Evolutionary conservation across 805 yeast genomes (phyloP).

Genomic region (Candida hungchunana): DNA sequence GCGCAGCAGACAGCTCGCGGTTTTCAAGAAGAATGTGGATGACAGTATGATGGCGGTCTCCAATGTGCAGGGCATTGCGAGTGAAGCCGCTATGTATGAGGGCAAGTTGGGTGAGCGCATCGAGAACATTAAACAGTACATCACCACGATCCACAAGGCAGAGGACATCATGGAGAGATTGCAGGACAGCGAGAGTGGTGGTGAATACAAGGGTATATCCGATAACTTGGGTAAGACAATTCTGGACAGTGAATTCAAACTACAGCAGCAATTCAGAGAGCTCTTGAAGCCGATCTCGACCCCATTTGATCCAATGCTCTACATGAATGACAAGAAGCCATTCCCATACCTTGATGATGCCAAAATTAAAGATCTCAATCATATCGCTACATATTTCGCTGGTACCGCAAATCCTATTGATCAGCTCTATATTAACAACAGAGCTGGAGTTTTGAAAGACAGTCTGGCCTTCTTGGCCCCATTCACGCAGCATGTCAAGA

Average conservation of each 20-base stretch:
- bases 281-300: slow-evolving; percentile 36
- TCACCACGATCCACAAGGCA: slow-evolving; percentile 40
- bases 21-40: slow-evolving; percentile 34
- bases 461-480: slow-evolving; percentile 44
- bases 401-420: slow-evolving; percentile 28
- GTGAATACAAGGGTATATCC: slow-evolving; percentile 64
- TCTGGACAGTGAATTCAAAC: slow-evolving; percentile 49
- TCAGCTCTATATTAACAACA: slow-evolving; percentile 36
- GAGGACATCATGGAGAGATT: slow-evolving; percentile 39
- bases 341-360: slow-evolving; percentile 37
- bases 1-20: slow-evolving; percentile 43
- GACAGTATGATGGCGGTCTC: slow-evolving; percentile 45
- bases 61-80: slow-evolving; percentile 46
- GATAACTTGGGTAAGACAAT: slow-evolving; percentile 55
- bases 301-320: slow-evolving; percentile 43
- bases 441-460: slow-evolving; percentile 38
- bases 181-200: slow-evolving; percentile 29
- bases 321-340: slow-evolving; percentile 36
- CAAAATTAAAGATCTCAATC: slow-evolving; percentile 33
- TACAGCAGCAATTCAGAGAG: slow-evolving; percentile 47
- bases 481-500: slow-evolving; percentile 37
- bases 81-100: slow-evolving; percentile 40
- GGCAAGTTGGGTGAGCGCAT: slow-evolving; percentile 30
- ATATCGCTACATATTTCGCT: slow-evolving; percentile 45
- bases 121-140: slow-evolving; percentile 31